Evolutionary conservation across 2,329 filamentous ascomycete species (phyloP), one percentile per base, ranked within the genome.

Genomic region (Ceratocystis ficicola): DNA sequence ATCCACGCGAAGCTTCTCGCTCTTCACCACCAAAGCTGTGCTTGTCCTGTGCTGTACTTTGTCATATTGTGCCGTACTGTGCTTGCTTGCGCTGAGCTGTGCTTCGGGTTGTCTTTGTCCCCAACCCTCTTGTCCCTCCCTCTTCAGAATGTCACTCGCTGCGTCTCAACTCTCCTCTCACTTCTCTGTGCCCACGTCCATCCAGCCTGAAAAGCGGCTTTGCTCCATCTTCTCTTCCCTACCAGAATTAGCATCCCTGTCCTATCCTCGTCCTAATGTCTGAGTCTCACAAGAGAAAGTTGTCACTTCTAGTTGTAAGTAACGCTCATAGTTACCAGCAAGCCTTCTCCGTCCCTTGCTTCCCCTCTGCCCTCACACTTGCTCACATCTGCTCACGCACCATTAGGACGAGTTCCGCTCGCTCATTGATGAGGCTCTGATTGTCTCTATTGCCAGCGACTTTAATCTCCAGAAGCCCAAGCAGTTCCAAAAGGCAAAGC

Each of bases 371-470:
- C 8, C 64, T n/a, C 15, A 36, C 22, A 30, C 20, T 41, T 36
- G 50, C 25, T 22, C 4, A n/a, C 32, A 36, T 17, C 46, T 48
- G 46, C 46, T 48, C 48, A 20, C 48, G 7, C 22, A 12, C n/a
- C 20, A 22, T 22, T 63, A 92, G 85, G 80, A 85, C 68, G 83
- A 87, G 69, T 93, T 90, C 72, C 86, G 86, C 72, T 83, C 87
- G 28, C 82, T 86, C 20, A 75, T 96, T 50, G 92, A 96, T 70
- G 83, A 90, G 69, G 83, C 89, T 0, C 80, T 93, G 12, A 83
- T 96, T 67, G 81, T 87, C 65, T 86, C 90, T 3, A 88, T 96
- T 62, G 78, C 85, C 4, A 83, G 78, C 64, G 93, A 97, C 72
- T 89, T 85, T 74, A 82, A 91, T 70, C 76, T 92, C 20, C 73